Evolutionary conservation across 2,329 filamentous ascomycete species (phyloP).

Genomic region (Claviceps spartinae): DNA sequence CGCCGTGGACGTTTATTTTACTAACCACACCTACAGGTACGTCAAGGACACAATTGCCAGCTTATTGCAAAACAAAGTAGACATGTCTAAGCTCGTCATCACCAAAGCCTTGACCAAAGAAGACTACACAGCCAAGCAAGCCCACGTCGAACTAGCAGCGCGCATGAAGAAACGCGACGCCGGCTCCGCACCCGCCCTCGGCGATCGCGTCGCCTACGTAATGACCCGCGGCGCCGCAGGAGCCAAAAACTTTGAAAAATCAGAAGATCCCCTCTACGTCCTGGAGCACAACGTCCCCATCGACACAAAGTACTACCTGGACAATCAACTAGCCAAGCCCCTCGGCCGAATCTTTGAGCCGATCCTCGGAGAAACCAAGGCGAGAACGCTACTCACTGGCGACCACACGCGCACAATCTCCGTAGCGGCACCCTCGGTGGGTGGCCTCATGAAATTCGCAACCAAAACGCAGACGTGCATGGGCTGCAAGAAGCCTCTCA

Average conservation of each 20-base stretch:
- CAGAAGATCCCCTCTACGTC: constrained; percentile 93
- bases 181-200: constrained; percentile 81
- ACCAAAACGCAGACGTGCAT: constrained; percentile 98
- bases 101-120: constrained; percentile 91
- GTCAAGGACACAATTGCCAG: constrained; percentile 95
- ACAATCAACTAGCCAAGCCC: constrained; percentile 95
- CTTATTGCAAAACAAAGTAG: constrained; percentile 89
- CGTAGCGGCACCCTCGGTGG: constrained; percentile 79
- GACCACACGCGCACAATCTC: constrained; percentile 92
- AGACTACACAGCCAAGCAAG: constrained; percentile 64
- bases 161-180: constrained; percentile 69
- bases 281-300: constrained; percentile 96
- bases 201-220: constrained; percentile 95
- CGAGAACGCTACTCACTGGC: constrained; percentile 71
- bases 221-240: constrained; percentile 86
- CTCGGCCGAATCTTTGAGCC: constrained; percentile 93
- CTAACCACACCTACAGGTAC: constrained; percentile 44
- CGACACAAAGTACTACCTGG: constrained; percentile 95
- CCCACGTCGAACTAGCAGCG: constrained; percentile 1
- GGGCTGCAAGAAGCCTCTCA: constrained; percentile 95
- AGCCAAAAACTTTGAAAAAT: constrained; percentile 92
- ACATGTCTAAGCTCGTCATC: constrained; percentile 98
- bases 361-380: constrained; percentile 87
- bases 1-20: not conserved
- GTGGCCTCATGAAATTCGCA: constrained; percentile 94